phyloP scores from a whole-genome alignment of 108 stramenopile genomes.

The Pseudonitzschia multiseries region DNA sequence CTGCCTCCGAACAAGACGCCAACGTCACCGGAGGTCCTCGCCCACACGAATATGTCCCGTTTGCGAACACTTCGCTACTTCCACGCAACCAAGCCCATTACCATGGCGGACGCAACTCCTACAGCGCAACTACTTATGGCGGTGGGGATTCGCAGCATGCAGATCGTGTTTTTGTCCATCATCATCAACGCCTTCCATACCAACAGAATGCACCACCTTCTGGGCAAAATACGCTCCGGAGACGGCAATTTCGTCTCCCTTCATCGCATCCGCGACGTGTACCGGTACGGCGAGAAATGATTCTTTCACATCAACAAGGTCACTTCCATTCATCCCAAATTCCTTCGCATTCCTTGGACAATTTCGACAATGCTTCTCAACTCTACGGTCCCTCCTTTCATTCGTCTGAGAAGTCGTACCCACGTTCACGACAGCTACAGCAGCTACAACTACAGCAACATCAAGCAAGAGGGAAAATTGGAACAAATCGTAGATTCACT shows the following conservation, averaged over 20 bases:
- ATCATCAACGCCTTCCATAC: background rate
- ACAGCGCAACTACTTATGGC: background rate
- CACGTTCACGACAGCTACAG: background rate
- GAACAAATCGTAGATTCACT: background rate
- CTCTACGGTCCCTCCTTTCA: background rate
- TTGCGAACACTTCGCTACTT: background rate
- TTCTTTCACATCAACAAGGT: background rate
- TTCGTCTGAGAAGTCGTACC: background rate
- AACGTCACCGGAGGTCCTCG: background rate
- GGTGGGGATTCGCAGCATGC: background rate
- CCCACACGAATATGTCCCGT: background rate
- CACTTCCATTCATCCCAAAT: background rate
- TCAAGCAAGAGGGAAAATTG: background rate
- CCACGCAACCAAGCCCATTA: background rate
- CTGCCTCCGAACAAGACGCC: background rate
- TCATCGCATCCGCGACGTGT: background rate
- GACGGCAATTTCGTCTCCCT: background rate
- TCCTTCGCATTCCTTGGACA: background rate
- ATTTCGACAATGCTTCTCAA: background rate
- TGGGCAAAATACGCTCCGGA: background rate
- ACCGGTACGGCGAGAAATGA: background rate
- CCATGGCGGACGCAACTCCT: background rate
- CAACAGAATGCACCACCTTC: background rate
- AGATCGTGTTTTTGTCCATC: background rate
- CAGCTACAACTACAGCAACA: background rate